Percentiles rank a stretch among this genome's conserved stretches.
Evolutionary conservation across 768 basidiomycete genomes (phyloP).

Genomic region (Melanogaster broomeanus): DNA sequence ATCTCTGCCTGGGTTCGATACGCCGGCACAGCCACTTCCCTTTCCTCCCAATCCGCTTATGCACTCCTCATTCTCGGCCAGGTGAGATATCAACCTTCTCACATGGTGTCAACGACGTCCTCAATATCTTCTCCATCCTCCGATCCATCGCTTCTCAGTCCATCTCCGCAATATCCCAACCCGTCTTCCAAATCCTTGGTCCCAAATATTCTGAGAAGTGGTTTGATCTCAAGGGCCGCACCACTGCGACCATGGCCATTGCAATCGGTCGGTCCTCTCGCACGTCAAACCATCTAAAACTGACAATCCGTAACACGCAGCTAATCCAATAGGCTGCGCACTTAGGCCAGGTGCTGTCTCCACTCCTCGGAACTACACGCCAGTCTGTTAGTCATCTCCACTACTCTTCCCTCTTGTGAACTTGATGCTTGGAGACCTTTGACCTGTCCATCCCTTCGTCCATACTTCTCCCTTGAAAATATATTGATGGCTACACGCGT

Average conservation of each 20-base stretch:
- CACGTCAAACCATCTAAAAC: background rate
- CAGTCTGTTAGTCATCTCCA: conserved; percentile 53
- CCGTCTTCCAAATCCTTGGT: conserved; percentile 75
- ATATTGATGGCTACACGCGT: background rate
- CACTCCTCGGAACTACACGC: conserved; percentile 52
- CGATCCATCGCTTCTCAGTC: conserved; percentile 38
- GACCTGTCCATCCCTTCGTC: background rate
- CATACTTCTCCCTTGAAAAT: background rate
- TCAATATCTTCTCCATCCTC: background rate
- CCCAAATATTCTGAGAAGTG: conserved; percentile 83
- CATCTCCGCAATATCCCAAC: conserved; percentile 64
- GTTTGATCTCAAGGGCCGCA: conserved; percentile 77
- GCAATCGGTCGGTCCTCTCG: conserved; percentile 38
- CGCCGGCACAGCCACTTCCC: conserved; percentile 59
- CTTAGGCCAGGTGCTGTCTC: conserved; percentile 74
- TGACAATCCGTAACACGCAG: conserved; percentile 32
- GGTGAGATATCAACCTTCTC: conserved; percentile 35
- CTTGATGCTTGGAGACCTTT: background rate
- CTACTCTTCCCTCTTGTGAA: background rate
- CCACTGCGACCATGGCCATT: conserved; percentile 72
- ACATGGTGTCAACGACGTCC: background rate
- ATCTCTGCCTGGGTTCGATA: conserved; percentile 78
- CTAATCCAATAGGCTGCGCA: conserved; percentile 75
- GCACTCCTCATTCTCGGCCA: conserved; percentile 71
- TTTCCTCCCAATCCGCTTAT: conserved; percentile 57